A percentile compares a stretch with the other conserved stretches of the same genome.
phyloP scores from a whole-genome alignment of 495 filamentous ascomycete genomes.

The Penicillium desertorum region DNA sequence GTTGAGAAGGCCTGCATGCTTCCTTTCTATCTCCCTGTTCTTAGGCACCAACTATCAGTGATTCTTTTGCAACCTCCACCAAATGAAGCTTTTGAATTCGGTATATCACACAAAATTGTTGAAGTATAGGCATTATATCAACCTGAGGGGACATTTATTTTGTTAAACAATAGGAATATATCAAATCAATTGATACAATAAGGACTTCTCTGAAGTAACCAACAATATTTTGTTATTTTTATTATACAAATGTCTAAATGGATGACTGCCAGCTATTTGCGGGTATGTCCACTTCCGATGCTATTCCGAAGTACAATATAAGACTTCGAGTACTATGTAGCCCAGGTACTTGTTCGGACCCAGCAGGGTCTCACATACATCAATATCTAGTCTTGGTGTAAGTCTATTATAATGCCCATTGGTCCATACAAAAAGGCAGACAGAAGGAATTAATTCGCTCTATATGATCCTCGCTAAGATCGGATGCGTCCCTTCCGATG shows the following conservation, averaged over 20 bases:
- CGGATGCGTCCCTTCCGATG: conserved; percentile 24
- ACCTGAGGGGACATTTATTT: background rate
- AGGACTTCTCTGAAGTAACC: background rate
- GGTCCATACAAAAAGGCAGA: background rate
- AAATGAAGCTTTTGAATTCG: background rate
- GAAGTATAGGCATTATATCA: background rate
- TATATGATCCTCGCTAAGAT: conserved; percentile 21
- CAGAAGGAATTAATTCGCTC: background rate
- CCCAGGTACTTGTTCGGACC: background rate
- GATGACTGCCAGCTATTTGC: background rate
- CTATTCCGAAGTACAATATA: background rate
- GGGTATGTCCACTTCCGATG: background rate
- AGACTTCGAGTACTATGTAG: background rate
- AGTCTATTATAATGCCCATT: background rate
- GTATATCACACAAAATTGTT: background rate
- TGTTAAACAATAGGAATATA: background rate
- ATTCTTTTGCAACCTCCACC: background rate
- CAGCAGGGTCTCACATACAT: background rate
- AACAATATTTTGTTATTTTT: background rate
- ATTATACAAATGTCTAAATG: background rate
- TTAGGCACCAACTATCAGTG: background rate
- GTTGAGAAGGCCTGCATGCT: background rate
- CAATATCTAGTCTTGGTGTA: background rate
- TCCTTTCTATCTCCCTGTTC: background rate
- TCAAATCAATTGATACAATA: background rate